Evolutionary conservation across 2,329 filamentous ascomycete genomes (phyloP).

Genomic region (Colletotrichum somersetense): DNA sequence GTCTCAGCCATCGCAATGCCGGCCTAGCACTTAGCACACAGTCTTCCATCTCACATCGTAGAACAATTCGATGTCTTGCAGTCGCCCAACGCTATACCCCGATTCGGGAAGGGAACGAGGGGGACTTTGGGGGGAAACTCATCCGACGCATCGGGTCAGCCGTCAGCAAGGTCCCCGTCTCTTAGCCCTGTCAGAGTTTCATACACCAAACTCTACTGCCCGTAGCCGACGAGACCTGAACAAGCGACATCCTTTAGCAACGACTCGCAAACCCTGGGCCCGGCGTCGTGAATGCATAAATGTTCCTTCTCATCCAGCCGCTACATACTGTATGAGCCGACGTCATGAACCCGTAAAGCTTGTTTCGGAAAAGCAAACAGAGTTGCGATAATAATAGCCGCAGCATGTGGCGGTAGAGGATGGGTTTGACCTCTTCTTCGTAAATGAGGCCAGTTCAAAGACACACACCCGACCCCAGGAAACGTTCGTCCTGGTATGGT

Average conservation of each 20-base stretch:
- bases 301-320: conserved; percentile 16
- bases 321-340: conserved; percentile 2
- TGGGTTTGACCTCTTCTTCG: not conserved
- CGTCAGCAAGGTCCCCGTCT: conserved; percentile 31
- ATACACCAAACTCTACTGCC: conserved; percentile 35
- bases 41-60: conserved; percentile 1
- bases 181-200: conserved; percentile 38
- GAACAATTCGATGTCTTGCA: conserved; percentile 18
- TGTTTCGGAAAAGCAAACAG: conserved; percentile 14
- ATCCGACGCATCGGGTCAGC: conserved; percentile 28
- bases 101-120: not conserved
- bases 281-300: conserved; percentile 20
- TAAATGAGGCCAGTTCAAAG: conserved; percentile 25
- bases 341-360: conserved; percentile 27
- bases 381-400: conserved; percentile 26
- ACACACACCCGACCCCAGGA: not conserved
- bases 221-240: not conserved
- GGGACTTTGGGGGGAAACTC: not conserved
- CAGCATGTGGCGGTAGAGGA: not conserved
- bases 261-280: conserved; percentile 20
- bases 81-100: conserved; percentile 13
- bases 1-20: conserved; percentile 15
- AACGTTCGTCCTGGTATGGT: not conserved
- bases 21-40: not conserved
- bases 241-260: not conserved